Conservation (phyloP, 106 monocot species). For the Posidonia australis region DNA sequence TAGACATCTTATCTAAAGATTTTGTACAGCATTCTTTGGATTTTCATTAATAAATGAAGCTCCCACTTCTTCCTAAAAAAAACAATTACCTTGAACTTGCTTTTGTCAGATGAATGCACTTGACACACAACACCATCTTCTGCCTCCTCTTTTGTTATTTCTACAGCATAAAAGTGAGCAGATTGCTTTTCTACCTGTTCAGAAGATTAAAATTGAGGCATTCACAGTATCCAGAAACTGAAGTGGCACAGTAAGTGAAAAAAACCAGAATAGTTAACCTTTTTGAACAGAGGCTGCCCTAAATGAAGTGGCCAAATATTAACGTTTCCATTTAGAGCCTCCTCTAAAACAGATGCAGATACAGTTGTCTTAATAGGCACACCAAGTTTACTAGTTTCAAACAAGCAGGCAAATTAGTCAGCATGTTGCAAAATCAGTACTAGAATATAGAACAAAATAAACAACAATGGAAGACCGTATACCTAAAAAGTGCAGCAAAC, state of each 20-base stretch:
- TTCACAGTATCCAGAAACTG: slow-evolving; percentile 2
- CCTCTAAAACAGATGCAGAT: slow-evolving; percentile 91
- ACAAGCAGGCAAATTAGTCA: slow-evolving; percentile 3
- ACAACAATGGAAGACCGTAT: slow-evolving; percentile 1
- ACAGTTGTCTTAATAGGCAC: slow-evolving; percentile 97
- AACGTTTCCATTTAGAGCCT: slow-evolving; percentile 78
- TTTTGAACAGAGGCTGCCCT: slow-evolving; percentile 44
- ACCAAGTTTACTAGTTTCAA: slow-evolving; percentile 65
- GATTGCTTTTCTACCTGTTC: slow-evolving; percentile 86
- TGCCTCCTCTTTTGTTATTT: slow-evolving; percentile 69
- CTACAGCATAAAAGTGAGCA: slow-evolving; percentile 93
- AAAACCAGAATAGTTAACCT: slow-evolving; percentile 49
- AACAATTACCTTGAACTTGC: slow-evolving; percentile 82
- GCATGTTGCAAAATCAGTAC: background rate
- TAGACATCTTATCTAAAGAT: no score
- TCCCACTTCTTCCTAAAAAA: no score
- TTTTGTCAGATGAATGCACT: slow-evolving; percentile 79
- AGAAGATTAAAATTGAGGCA: slow-evolving; percentile 13
- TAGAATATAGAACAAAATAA: background rate
- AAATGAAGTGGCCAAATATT: slow-evolving; percentile 40
- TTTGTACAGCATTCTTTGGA: no score
- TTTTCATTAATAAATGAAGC: no score
- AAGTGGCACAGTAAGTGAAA: background rate
- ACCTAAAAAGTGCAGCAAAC: slow-evolving; percentile 99
- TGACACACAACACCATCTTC: slow-evolving; percentile 76